Base-by-base conservation (phyloP, 2,329 filamentous ascomycete genomes). In the Fusarium chuoi region DNA sequence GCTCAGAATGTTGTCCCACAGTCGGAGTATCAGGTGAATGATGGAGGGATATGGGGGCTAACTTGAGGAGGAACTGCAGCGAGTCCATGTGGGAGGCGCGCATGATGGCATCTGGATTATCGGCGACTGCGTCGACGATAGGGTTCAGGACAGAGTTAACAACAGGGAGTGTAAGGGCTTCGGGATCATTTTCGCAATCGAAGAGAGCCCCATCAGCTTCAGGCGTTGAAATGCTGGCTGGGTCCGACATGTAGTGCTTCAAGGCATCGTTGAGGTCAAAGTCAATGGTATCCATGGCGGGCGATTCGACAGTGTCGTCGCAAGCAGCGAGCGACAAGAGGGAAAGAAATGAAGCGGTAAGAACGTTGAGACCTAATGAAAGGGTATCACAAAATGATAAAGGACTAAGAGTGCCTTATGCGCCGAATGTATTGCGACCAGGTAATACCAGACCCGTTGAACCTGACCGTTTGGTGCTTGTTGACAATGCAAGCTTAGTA, bases 191-290 rank as follows among this genome's bases (percentile, higher is more conserved):
- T 85, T 98, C 96, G 89, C 94, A 97, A 81, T 98, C 96, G 78
- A 95, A 88, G 26, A 99, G 90, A 68, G 93, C 90, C 49, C 91
- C 84, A 77, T 96, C 93, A 63, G 95, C 96, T 82, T 98, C 96
- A 48, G 93, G 92, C 6, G 95, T 98, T 13, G 93, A 87, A 63
- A 98, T 93, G 44, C 90, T 89, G 51, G 91, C 87, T 14, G 96
- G 96, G 82, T 98, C 96, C 84, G 94, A 97, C 89, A 98, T 94
- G 85, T 98, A 99, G 82, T 94, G 90, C 87, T 98, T 98, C 83
- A 98, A 92, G 75, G 95, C 94, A 86, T 98, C 93, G 83, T 98
- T 98, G 84, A 99, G 94, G 83, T 98, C 94, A 85, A 99, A 99
- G 80, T 92, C 89, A 81, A 95, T 89, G 86, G 93, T 93, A 79